Percentiles rank a stretch among this genome's conserved stretches.
phyloP scores from a whole-genome alignment of 2,329 filamentous ascomycete genomes.

The Penicillium olsonii region DNA sequence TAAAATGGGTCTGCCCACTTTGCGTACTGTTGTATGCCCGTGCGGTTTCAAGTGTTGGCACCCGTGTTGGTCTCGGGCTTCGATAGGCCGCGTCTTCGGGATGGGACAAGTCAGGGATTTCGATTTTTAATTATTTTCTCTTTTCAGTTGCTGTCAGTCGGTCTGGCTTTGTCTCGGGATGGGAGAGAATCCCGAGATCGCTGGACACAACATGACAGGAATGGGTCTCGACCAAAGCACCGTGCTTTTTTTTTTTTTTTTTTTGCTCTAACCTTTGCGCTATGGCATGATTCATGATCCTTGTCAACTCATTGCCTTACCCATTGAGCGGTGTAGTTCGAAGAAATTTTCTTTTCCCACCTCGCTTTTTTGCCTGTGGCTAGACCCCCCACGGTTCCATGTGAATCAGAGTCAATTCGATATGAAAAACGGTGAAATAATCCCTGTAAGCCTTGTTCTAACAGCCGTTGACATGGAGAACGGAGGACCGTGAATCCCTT shows the following conservation, averaged over 20 bases:
- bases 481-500: slow-evolving; percentile 8
- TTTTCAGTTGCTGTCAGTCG: neutral
- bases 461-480: slow-evolving; percentile 12
- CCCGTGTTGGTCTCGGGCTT: slow-evolving; percentile 1
- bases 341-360: neutral
- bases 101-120: neutral
- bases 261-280: too few relatives aligned
- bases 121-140: too few relatives aligned
- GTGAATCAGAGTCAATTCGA: slow-evolving; percentile 6
- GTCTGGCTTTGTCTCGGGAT: neutral
- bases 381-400: slow-evolving; percentile 13
- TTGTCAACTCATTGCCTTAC: neutral
- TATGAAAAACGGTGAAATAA: neutral
- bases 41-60: neutral
- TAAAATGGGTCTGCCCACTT: neutral
- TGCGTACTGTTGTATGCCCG: neutral
- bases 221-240: neutral
- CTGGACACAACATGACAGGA: neutral
- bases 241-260: neutral
- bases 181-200: neutral
- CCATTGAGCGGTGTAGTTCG: neutral
- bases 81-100: neutral
- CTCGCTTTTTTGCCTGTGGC: neutral
- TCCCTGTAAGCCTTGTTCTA: slow-evolving; percentile 5
- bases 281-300: slow-evolving; percentile 2